Evolutionary conservation across 345 rosid species (phyloP).

Genomic region (Linum lewisii): DNA sequence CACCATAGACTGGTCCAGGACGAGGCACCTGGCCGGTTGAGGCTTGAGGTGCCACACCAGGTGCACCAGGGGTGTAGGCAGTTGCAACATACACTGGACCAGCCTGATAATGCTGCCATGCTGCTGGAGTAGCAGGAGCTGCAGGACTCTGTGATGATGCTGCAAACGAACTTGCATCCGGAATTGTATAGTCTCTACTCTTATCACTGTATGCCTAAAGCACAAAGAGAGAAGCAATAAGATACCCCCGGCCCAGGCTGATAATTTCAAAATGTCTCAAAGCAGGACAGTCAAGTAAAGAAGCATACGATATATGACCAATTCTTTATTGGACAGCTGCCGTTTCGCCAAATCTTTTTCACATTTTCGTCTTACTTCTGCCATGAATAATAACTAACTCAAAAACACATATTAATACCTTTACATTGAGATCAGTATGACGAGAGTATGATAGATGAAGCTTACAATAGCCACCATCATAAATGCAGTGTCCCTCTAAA

Average conservation of each 20-base stretch:
- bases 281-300: slow-evolving; percentile 25
- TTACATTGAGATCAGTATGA: slow-evolving; percentile 99
- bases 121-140: too few relatives aligned
- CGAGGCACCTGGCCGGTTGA: not conserved
- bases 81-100: slow-evolving; percentile 33
- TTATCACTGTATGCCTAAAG: slow-evolving; percentile 81
- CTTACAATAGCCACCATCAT: slow-evolving; percentile 99
- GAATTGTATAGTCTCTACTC: slow-evolving; percentile 88
- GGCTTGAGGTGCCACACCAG: slow-evolving; percentile 27
- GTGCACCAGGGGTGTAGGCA: slow-evolving; percentile 25
- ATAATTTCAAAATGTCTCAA: slow-evolving; percentile 7
- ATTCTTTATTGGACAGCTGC: slow-evolving; percentile 31
- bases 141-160: slow-evolving; percentile 45
- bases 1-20: slow-evolving; percentile 16
- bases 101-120: slow-evolving; percentile 57
- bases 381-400: slow-evolving; percentile 38
- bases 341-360: slow-evolving; percentile 32
- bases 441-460: slow-evolving; percentile 99
- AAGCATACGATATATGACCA: slow-evolving; percentile 41
- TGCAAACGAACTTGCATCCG: slow-evolving; percentile 42
- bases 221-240: not conserved
- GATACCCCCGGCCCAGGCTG: too few relatives aligned
- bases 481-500: slow-evolving; percentile 95
- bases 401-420: slow-evolving; percentile 73
- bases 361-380: slow-evolving; percentile 21